A percentile compares a stretch with the other conserved stretches of the same genome.
phyloP scores from a whole-genome alignment of 495 filamentous ascomycete species.

The Cercophora sp. region DNA sequence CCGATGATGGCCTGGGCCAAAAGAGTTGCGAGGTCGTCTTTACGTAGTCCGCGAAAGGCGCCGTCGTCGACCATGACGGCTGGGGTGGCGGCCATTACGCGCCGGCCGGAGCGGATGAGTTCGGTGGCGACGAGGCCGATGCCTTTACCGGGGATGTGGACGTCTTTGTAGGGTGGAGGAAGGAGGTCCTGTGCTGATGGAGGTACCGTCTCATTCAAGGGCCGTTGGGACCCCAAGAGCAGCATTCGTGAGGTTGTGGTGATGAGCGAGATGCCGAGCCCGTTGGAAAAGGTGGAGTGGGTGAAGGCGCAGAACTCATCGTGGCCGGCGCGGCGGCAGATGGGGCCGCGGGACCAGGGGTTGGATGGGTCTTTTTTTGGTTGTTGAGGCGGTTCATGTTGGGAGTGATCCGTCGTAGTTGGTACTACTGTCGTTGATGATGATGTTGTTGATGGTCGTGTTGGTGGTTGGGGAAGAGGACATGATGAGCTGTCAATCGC shows the following conservation, averaged over 20 bases:
- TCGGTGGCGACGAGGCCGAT: slow-evolving; percentile 30
- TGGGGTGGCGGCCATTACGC: slow-evolving; percentile 29
- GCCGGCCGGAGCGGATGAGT: slow-evolving; percentile 23
- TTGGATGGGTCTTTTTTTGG: not conserved
- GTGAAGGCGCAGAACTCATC: slow-evolving; percentile 29
- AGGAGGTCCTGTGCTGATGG: not conserved
- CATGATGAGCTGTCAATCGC: not conserved
- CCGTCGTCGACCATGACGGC: slow-evolving; percentile 32
- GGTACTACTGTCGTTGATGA: not conserved
- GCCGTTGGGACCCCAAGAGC: slow-evolving; percentile 14
- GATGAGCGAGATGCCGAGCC: slow-evolving; percentile 33
- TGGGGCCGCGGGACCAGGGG: slow-evolving; percentile 8
- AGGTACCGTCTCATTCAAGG: not conserved
- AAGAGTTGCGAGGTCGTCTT: slow-evolving; percentile 19
- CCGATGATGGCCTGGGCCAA: slow-evolving; percentile 21
- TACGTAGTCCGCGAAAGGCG: slow-evolving; percentile 20
- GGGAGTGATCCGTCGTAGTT: too few relatives aligned
- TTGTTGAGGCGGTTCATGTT: not conserved
- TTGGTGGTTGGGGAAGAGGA: not conserved
- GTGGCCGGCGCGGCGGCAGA: slow-evolving; percentile 16
- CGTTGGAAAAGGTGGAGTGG: slow-evolving; percentile 21
- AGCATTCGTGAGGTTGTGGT: slow-evolving; percentile 22
- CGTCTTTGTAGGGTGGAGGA: slow-evolving; percentile 18
- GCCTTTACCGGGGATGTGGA: slow-evolving; percentile 26
- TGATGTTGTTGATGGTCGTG: not conserved